These are phyloP conservation scores for Penicillium macrosclerotiorum DNA, from an alignment of 495 filamentous ascomycete species.

Conservation along the genomic window DNA sequence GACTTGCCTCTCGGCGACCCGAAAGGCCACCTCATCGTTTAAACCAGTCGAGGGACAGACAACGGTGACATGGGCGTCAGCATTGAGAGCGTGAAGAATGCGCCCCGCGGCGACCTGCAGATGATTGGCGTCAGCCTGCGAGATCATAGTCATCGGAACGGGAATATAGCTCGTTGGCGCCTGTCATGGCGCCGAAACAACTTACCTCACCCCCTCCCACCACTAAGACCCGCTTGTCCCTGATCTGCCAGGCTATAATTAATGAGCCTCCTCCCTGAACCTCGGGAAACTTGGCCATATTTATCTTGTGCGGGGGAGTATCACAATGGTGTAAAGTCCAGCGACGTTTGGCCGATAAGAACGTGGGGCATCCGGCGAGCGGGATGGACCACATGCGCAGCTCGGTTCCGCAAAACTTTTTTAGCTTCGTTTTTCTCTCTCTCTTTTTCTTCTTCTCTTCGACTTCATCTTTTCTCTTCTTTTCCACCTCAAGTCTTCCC, in stretches of 20 bases:
- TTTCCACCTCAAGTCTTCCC: constrained; percentile 3
- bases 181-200: not conserved
- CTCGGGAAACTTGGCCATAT: constrained; percentile 69
- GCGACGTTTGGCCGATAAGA: not conserved
- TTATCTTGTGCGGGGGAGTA: constrained; percentile 6
- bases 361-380: constrained; percentile 22
- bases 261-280: constrained; percentile 88
- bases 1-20: constrained; percentile 70
- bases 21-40: constrained; percentile 82
- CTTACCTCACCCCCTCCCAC: constrained; percentile 90
- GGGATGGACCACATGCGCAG: constrained; percentile 14
- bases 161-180: not conserved
- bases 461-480: constrained; percentile 19
- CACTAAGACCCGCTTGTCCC: constrained; percentile 77
- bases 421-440: constrained; percentile 7
- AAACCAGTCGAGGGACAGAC: constrained; percentile 76
- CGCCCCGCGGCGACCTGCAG: constrained; percentile 88
- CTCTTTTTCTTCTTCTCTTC: constrained; percentile 11
- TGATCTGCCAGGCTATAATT: constrained; percentile 92
- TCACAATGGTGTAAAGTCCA: not conserved
- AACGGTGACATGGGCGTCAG: constrained; percentile 86
- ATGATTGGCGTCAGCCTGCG: constrained; percentile 14
- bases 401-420: constrained; percentile 15
- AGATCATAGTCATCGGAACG: not conserved
- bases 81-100: constrained; percentile 88